Evolutionary conservation across 208 protist genomes (phyloP).

Genomic region (Wallacemonas collosoma): DNA sequence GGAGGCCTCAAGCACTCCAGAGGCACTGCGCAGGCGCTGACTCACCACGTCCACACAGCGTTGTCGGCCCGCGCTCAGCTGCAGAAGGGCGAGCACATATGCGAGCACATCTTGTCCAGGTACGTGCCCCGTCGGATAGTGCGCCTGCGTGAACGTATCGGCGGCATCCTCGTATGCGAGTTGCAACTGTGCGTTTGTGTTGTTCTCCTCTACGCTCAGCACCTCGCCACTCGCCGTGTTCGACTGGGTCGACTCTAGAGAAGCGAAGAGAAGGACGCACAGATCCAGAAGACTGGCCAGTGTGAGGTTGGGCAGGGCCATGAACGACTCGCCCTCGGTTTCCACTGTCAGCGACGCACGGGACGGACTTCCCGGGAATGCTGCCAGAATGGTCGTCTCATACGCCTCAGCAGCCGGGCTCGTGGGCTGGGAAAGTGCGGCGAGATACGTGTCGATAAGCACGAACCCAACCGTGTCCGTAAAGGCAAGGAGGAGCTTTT

Average conservation of each 20-base stretch:
- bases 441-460: slow-evolving; percentile 49
- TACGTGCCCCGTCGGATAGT: slow-evolving; percentile 40
- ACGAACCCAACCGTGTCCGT: slow-evolving; percentile 80
- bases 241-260: slow-evolving; percentile 10
- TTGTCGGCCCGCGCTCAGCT: slow-evolving; percentile 22
- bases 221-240: slow-evolving; percentile 1
- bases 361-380: slow-evolving; percentile 6
- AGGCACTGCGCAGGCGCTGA: slow-evolving; percentile 22
- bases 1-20: background rate
- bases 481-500: slow-evolving; percentile 52
- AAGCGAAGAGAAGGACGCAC: slow-evolving; percentile 27
- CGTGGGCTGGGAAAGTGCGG: slow-evolving; percentile 25
- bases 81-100: slow-evolving; percentile 40
- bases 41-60: slow-evolving; percentile 19
- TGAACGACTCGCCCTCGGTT: background rate
- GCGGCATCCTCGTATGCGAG: slow-evolving; percentile 49
- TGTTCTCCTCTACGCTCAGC: slow-evolving; percentile 25
- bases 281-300: slow-evolving; percentile 34
- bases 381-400: slow-evolving; percentile 18
- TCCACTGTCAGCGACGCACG: slow-evolving; percentile 8
- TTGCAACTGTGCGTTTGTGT: slow-evolving; percentile 28
- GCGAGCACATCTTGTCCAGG: slow-evolving; percentile 33
- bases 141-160: slow-evolving; percentile 37
- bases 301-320: slow-evolving; percentile 16
- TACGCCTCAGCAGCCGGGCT: background rate